phyloP scores from a whole-genome alignment of 2,329 filamentous ascomycete species.

The Neonectria ditissima region DNA sequence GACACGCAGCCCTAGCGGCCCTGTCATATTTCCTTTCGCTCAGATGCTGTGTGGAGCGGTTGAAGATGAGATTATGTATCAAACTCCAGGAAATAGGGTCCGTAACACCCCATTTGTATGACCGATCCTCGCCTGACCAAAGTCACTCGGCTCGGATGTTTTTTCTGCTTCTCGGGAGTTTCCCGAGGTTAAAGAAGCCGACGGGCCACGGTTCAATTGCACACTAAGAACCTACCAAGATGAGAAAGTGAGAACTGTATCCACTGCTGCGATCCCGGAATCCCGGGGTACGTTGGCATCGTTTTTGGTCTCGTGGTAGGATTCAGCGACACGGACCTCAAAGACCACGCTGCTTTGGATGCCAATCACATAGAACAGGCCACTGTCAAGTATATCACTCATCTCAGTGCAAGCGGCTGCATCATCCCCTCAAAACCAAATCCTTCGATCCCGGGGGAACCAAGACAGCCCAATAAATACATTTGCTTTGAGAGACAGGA shows the following conservation, averaged over 20 bases:
- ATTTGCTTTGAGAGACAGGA: neutral
- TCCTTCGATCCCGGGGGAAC: neutral
- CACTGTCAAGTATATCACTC: constrained; percentile 1
- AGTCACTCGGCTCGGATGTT: neutral
- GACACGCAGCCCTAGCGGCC: neutral
- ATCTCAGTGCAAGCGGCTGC: neutral
- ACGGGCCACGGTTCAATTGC: neutral
- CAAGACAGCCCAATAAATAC: neutral
- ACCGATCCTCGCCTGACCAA: neutral
- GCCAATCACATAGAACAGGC: neutral
- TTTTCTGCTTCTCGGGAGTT: constrained; percentile 7
- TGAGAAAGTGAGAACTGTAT: neutral
- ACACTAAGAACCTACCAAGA: neutral
- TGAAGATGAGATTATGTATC: neutral
- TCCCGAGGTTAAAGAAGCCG: constrained; percentile 10
- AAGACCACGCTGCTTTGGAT: neutral
- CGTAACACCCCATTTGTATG: neutral
- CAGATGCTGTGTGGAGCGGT: neutral
- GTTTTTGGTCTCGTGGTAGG: neutral
- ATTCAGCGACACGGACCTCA: neutral
- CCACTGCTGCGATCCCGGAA: neutral
- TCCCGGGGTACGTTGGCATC: neutral
- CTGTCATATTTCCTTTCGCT: neutral
- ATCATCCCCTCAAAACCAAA: neutral
- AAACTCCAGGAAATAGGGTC: neutral